These are phyloP conservation scores for Tetrapisispora taiwanensis DNA, from an alignment of 805 yeast species.

Conservation along the genomic window DNA sequence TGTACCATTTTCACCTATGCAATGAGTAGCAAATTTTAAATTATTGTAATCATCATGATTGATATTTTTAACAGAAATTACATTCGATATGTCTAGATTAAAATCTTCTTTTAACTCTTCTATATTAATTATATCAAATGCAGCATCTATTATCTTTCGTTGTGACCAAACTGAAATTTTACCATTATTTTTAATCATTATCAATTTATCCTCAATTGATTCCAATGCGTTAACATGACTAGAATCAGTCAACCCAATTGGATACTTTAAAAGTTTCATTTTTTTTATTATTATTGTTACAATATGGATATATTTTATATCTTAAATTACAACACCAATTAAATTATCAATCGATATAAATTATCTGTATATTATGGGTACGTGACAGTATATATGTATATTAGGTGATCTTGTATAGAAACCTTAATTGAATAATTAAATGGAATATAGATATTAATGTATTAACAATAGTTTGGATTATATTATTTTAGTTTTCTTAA, in stretches of 20 bases:
- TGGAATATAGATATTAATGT: too few relatives aligned
- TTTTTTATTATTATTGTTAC: not conserved
- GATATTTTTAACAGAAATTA: not conserved
- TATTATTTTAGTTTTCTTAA: too few relatives aligned
- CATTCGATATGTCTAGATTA: not conserved
- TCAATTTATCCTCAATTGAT: conserved; percentile 8
- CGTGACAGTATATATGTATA: too few relatives aligned
- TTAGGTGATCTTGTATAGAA: too few relatives aligned
- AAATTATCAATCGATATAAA: too few relatives aligned
- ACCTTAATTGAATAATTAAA: too few relatives aligned
- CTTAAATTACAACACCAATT: not conserved
- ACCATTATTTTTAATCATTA: conserved; percentile 17
- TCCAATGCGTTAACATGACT: conserved; percentile 19
- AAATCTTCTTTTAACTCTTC: conserved; percentile 7
- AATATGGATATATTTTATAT: too few relatives aligned
- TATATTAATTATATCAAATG: conserved; percentile 18
- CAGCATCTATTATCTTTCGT: conserved; percentile 19
- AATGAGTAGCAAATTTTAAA: conserved; percentile 10
- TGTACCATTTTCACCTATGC: conserved; percentile 1
- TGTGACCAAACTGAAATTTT: conserved; percentile 24
- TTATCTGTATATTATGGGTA: too few relatives aligned
- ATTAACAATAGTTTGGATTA: too few relatives aligned
- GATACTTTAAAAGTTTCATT: conserved; percentile 26
- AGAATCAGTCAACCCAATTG: conserved; percentile 17
- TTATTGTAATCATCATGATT: conserved; percentile 5